Evolutionary conservation across 495 filamentous ascomycete genomes (phyloP), one percentile per base, ranked within the genome.

Genomic region (Diplogelasinospora grovesii): DNA sequence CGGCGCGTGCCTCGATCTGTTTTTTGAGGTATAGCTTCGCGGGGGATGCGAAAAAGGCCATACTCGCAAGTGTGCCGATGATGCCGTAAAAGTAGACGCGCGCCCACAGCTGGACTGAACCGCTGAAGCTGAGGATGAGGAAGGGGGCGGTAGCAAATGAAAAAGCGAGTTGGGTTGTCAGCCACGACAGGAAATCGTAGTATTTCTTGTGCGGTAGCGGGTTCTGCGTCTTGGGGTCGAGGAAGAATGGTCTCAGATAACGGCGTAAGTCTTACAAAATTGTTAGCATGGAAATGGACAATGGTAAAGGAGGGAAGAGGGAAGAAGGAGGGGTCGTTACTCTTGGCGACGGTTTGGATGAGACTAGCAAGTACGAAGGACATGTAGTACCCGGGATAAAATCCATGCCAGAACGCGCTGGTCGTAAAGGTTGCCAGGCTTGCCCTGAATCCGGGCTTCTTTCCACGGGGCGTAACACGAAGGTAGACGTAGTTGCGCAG

Each of bases 391-490:
- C 92, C 92, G 0, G 93, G 92, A 48, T 92, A 92, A 66, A 97
- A 96, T 13, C 92, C 92, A 60, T 98, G 92, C 92, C 92, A 98
- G 57, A 97, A 84, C 1, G 92, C 92, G 49, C 83, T 89, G 21
- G 92, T 97, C 6, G 77, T 75, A 53, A 98, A 98, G 0, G 92
- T 98, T 3, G 88, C 89, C 72, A 98, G 61, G 56, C 83, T 95
- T 22, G 92, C 93, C 35, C 90, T 74, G 68, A 98, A 98, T 2
- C 92, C 92, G 7, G 92, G 92, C 58, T 97, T 98, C 72, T 85
- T 92, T 36, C 92, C 92, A 49, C 84, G 84, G 3, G 92, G 92
- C 4, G 92, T 98, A 2, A 98, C 93, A 13, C 92, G 83, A 27
- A 98, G 71, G 56, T 97, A 98, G 45, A 98, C 70, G 55, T 95